Conservation (phyloP, 2,329 filamentous ascomycete species). For the Penicillium frequentans region DNA sequence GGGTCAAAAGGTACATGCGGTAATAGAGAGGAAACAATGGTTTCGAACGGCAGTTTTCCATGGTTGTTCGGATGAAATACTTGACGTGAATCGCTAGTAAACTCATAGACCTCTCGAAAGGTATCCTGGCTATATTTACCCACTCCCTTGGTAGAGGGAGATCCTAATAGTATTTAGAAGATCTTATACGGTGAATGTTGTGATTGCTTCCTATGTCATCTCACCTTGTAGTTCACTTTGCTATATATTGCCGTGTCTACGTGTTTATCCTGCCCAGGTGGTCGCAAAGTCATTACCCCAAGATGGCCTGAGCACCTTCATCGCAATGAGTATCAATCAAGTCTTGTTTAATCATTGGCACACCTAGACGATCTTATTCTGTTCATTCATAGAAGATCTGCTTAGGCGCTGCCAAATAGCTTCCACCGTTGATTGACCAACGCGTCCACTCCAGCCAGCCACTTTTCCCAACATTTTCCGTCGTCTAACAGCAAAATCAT, state of each 20-base stretch:
- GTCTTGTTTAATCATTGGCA: no score
- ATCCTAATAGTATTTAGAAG: no score
- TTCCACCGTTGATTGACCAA: conserved; percentile 21
- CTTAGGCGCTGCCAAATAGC: not conserved
- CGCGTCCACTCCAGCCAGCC: conserved; percentile 21
- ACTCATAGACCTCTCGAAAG: not conserved
- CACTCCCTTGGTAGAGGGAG: no score
- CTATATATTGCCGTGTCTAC: no score
- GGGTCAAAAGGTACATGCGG: conserved; percentile 3
- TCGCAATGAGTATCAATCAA: no score
- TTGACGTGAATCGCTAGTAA: not conserved
- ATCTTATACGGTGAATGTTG: no score
- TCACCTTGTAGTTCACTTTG: no score
- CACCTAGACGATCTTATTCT: no score
- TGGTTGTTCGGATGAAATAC: not conserved
- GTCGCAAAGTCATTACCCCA: no score
- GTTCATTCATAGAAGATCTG: not conserved
- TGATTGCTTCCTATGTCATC: not conserved
- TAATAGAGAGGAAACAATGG: conserved; percentile 11
- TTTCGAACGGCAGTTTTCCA: not conserved
- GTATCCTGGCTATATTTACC: no score
- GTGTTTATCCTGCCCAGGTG: no score
- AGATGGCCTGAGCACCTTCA: no score
- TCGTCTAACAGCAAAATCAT: conserved; percentile 16
- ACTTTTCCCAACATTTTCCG: conserved; percentile 19